Evolutionary conservation across 176 grass and related monocot species (phyloP).

Genomic region (Aegilops longissima): DNA sequence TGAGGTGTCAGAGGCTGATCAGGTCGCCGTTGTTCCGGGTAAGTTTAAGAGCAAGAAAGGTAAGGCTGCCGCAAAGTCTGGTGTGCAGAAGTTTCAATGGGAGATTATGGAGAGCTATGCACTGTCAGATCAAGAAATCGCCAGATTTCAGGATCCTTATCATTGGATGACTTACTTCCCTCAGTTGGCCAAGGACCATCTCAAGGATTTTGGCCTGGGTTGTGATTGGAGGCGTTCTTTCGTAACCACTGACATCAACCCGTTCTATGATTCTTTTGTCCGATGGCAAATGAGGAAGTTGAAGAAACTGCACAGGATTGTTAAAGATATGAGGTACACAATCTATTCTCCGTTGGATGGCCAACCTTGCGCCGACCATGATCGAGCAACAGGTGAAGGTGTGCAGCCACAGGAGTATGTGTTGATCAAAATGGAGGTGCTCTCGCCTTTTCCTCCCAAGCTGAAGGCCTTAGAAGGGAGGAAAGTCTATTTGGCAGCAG

Average conservation of each 20-base stretch:
- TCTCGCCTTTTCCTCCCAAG: slow-evolving; percentile 59
- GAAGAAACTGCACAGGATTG: slow-evolving; percentile 60
- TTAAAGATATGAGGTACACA: slow-evolving; percentile 71
- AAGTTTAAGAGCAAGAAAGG: slow-evolving; percentile 74
- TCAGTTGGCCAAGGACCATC: slow-evolving; percentile 53
- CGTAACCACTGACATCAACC: slow-evolving; percentile 73
- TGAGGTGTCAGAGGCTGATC: slow-evolving; percentile 30
- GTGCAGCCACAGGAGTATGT: slow-evolving; percentile 75
- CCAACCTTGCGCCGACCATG: slow-evolving; percentile 82
- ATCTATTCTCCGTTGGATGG: slow-evolving; percentile 80
- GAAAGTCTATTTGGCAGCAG: slow-evolving; percentile 71
- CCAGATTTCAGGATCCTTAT: slow-evolving; percentile 68
- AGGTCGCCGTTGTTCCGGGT: slow-evolving; percentile 43
- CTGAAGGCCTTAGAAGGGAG: slow-evolving; percentile 71
- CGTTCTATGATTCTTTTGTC: slow-evolving; percentile 81
- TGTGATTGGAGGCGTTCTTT: slow-evolving; percentile 82
- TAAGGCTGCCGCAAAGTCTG: slow-evolving; percentile 65
- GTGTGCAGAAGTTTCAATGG: slow-evolving; percentile 63
- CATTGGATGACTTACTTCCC: slow-evolving; percentile 72
- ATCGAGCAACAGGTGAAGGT: slow-evolving; percentile 63
- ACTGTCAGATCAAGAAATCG: slow-evolving; percentile 51
- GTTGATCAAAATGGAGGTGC: slow-evolving; percentile 77
- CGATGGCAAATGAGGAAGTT: slow-evolving; percentile 81
- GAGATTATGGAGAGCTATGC: slow-evolving; percentile 70
- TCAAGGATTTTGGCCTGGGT: slow-evolving; percentile 64